Base-by-base conservation (phyloP, 148 eudicot species). In the Cornus kousa region DNA sequence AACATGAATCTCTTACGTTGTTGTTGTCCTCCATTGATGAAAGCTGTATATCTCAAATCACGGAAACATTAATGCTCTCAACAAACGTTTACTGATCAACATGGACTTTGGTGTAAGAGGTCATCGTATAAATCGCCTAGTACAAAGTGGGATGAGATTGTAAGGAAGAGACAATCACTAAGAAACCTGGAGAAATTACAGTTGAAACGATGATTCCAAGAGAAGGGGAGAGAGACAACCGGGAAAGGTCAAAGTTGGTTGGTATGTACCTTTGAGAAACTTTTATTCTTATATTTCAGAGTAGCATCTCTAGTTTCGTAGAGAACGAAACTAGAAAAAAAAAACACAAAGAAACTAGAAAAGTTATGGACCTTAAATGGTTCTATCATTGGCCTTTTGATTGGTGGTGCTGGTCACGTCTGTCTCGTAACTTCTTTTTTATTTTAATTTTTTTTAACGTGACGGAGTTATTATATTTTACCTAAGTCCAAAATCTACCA, bases 71-170 rank as follows among this genome's bases (percentile, higher is more conserved):
- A 67, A 28, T 73, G 60, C 35, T 72, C 68, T 43, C 48, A 2
- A 7, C 32, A 59, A 59, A 46, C 14, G 19, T 31, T 57, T 6
- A 48, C n/a, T 39, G 80, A 43, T 4, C 48, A 43, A 9, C 48
- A 6, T 33, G 31, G 55, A 28, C 35, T 71, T 76, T 73, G 43
- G 64, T 59, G 77, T 16, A 37, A 70, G 8, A 19, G 28, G 33
- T 37, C 76, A 73, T 84, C 67, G 85, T 59, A 23, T 77, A 71
- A 69, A 77, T 80, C 83, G 82, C 80, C 89, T 28, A 72, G 57
- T 48, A 71, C 73, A 48, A 71, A 55, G 37, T 35, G 37, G 37
- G 37, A 82, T 20, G 19, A 71, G 23, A 62, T 10, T 9, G 57
- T n/a, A 53, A 75, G 46, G 79, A 81, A 72, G 75, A 71, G 68